Base-by-base conservation (phyloP, 495 filamentous ascomycete species). In the Trichoderma asperelloides region DNA sequence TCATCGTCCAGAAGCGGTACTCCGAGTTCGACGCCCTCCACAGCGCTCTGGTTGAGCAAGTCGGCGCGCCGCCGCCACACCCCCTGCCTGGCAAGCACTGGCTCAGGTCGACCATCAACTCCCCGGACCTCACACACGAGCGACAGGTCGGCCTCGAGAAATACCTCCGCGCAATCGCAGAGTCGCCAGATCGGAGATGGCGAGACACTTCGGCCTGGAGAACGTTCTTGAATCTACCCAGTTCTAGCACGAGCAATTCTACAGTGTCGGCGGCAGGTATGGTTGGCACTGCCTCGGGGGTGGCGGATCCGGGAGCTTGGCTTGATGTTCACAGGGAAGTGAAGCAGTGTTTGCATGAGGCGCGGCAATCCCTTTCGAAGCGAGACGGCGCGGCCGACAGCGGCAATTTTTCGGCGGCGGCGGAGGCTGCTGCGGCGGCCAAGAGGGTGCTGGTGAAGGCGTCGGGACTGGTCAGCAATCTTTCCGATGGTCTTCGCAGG, bases 1-100 rank as follows among this genome's bases (percentile, higher is more conserved):
- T 92, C 74, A 89, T 88, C 73, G 82, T 97, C 68, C 87, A 89
- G 69, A 97, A 97, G 78, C 92, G 95, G 71, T 98, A 97, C 85
- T 93, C 89, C 66, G 96, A 98, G 75, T 98, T 98, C 78, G 79
- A 82, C 62, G 75, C 85, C 68, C 88, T 98, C 67, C 87, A 98
- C 81, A 71, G 75, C n/a, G 71, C 84, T 28, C 86, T 98, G 11
- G 81, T 80, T 71, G 77, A 83, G 67, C 81, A 88, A 71, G 86
- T 88, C 63, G 86, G 86, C 75, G 45, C 78, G 16, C 70, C 82
- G 43, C 79, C 81, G 33, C 89, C 93, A 30, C 76, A 78, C 12
- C 78, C 91, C 2, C 81, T 96, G 9, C 93, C 93, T 16, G 72
- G 79, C 15, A 98, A 97, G 76, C 88, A 90, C 49, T 98, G 91